phyloP scores from a whole-genome alignment of 192 early-diverging fungal genomes.

The Podila horticola region DNA sequence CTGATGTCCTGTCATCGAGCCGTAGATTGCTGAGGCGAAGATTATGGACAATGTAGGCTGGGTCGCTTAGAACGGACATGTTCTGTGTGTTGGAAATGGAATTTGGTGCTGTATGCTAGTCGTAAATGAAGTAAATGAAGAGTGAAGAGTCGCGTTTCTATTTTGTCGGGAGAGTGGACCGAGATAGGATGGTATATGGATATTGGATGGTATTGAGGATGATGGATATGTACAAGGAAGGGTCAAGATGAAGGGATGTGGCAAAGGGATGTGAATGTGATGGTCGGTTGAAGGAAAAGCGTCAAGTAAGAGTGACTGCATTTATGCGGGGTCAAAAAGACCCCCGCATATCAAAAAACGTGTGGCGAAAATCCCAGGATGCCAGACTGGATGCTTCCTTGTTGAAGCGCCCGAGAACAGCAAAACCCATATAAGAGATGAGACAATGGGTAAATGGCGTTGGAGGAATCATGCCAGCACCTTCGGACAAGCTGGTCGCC shows the following conservation, averaged over 20 bases:
- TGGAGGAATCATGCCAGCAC: too few species aligned
- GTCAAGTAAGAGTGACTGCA: neutral
- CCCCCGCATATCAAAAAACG: neutral
- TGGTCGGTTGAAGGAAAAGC: neutral
- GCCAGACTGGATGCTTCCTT: too few species aligned
- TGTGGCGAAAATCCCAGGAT: neutral
- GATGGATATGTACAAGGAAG: neutral
- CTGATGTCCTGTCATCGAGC: conserved; percentile 76
- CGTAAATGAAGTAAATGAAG: neutral
- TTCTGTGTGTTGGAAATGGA: neutral
- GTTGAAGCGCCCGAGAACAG: too few species aligned
- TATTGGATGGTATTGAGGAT: neutral
- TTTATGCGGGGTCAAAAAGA: neutral
- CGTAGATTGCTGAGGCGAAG: conserved; percentile 78
- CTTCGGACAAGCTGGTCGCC: too few species aligned
- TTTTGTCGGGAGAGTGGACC: neutral
- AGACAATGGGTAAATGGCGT: too few species aligned
- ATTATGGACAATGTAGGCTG: conserved; percentile 78
- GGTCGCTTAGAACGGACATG: conserved; percentile 80
- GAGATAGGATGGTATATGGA: neutral
- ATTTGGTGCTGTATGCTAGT: neutral
- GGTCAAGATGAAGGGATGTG: neutral
- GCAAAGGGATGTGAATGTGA: neutral
- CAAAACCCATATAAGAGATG: too few species aligned
- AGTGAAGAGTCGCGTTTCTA: neutral